Conservation (phyloP, 2,329 filamentous ascomycete species). For the Sporothrix variecibatus region DNA sequence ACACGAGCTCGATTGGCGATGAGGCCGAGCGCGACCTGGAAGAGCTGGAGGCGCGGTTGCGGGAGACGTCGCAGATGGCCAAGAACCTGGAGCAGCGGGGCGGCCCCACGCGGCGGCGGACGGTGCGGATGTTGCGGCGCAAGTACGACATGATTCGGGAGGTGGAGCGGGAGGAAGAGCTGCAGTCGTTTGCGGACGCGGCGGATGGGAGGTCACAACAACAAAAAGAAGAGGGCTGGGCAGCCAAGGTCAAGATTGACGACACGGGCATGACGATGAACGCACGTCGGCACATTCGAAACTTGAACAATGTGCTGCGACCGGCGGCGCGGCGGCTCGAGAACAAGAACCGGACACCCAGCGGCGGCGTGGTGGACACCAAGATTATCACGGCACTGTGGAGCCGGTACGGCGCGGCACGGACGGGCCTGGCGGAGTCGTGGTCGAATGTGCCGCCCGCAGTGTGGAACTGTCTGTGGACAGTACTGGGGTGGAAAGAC, state of each 20-base stretch:
- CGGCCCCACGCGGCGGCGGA: conserved; percentile 16
- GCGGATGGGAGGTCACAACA: not conserved
- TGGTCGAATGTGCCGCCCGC: conserved; percentile 60
- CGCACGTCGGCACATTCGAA: conserved; percentile 32
- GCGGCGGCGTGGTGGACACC: conserved; percentile 26
- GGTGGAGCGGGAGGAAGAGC: conserved; percentile 36
- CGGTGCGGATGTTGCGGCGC: conserved; percentile 24
- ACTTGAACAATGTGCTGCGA: conserved; percentile 38
- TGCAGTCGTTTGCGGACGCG: conserved; percentile 21
- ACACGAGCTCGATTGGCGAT: conserved; percentile 44
- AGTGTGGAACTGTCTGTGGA: conserved; percentile 69
- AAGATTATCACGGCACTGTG: conserved; percentile 43
- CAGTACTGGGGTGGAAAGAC: conserved; percentile 55
- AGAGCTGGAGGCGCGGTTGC: conserved; percentile 40
- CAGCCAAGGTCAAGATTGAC: conserved; percentile 26
- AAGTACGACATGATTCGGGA: conserved; percentile 29
- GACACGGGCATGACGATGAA: conserved; percentile 33
- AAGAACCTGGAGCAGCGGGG: conserved; percentile 33
- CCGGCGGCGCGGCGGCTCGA: conserved; percentile 41
- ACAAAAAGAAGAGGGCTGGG: not conserved
- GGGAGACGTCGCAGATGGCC: conserved; percentile 34
- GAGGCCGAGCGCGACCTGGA: conserved; percentile 44
- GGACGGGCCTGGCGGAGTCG: conserved; percentile 46
- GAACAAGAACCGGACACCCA: conserved; percentile 34
- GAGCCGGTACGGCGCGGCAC: conserved; percentile 52